phyloP scores from a whole-genome alignment of 441 rosid genomes.

The Erysimum pusillum region DNA sequence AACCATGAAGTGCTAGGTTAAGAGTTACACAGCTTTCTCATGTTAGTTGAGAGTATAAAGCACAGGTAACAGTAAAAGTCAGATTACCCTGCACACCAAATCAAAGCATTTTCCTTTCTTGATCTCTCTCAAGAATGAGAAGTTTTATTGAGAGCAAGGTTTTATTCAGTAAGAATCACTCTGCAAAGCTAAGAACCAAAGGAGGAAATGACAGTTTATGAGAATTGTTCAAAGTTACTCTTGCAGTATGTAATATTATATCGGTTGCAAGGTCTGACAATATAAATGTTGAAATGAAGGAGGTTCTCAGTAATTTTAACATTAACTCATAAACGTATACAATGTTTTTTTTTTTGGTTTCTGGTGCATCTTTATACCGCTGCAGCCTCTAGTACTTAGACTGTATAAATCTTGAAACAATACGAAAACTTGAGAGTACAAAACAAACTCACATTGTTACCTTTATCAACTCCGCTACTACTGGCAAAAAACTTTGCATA shows the following conservation, averaged over 20 bases:
- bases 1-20: too few species aligned
- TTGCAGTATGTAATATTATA: too few species aligned
- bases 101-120: constrained; percentile 55
- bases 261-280: too few species aligned
- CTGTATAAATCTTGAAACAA: constrained; percentile 1
- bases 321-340: too few species aligned
- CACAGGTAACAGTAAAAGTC: constrained; percentile 14
- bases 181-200: constrained; percentile 33
- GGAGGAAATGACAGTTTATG: background rate
- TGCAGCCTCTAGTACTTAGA: background rate
- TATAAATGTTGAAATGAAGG: too few species aligned
- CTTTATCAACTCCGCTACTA: constrained; percentile 51
- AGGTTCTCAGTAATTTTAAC: too few species aligned
- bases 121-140: constrained; percentile 78
- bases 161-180: too few species aligned
- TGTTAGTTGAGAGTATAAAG: background rate
- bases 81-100: constrained; percentile 71
- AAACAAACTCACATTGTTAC: constrained; percentile 46
- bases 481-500: constrained; percentile 61
- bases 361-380: too few species aligned
- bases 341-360: too few species aligned
- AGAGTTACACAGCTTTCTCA: background rate
- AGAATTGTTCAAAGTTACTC: background rate
- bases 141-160: too few species aligned
- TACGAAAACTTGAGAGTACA: background rate